Evolutionary conservation across 345 rosid genomes (phyloP).

Genomic region (Chamaenerion angustifolium): DNA sequence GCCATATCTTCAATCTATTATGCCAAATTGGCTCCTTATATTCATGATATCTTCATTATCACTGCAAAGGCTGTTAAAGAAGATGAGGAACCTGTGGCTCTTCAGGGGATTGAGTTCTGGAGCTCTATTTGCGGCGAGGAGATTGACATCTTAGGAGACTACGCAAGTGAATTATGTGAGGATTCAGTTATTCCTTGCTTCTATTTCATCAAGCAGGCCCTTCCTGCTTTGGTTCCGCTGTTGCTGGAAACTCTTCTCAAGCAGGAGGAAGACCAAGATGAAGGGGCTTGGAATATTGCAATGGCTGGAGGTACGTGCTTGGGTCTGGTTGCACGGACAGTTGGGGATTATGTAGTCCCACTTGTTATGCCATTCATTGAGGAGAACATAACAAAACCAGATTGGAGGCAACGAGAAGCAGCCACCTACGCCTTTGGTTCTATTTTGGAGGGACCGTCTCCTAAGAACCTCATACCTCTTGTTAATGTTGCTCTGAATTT

Average conservation of each 20-base stretch:
- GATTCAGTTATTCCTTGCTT: constrained; percentile 29
- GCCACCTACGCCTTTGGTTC: constrained; percentile 37
- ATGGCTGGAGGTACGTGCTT: constrained; percentile 36
- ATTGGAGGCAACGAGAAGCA: constrained; percentile 33
- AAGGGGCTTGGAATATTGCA: constrained; percentile 32
- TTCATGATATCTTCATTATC: constrained; percentile 24
- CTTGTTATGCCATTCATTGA: constrained; percentile 34
- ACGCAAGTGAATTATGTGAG: constrained; percentile 21
- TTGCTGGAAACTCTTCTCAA: constrained; percentile 25
- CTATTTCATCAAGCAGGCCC: constrained; percentile 30
- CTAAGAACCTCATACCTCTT: constrained; percentile 23
- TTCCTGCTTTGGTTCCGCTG: constrained; percentile 28
- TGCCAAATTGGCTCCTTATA: constrained; percentile 26
- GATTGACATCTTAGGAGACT: constrained; percentile 31
- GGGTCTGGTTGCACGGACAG: constrained; percentile 30
- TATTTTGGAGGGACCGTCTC: constrained; percentile 30
- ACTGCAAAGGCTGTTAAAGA: constrained; percentile 29
- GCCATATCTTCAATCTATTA: constrained; percentile 29
- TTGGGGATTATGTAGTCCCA: constrained; percentile 26
- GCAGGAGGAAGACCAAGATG: constrained; percentile 36
- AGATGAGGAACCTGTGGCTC: constrained; percentile 28
- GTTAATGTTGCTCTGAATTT: constrained; percentile 29
- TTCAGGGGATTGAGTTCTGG: constrained; percentile 32
- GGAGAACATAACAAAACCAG: constrained; percentile 29
- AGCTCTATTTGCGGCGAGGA: constrained; percentile 30